phyloP scores from a whole-genome alignment of 2,329 filamentous ascomycete genomes.

The Podosphaera aphanis region DNA sequence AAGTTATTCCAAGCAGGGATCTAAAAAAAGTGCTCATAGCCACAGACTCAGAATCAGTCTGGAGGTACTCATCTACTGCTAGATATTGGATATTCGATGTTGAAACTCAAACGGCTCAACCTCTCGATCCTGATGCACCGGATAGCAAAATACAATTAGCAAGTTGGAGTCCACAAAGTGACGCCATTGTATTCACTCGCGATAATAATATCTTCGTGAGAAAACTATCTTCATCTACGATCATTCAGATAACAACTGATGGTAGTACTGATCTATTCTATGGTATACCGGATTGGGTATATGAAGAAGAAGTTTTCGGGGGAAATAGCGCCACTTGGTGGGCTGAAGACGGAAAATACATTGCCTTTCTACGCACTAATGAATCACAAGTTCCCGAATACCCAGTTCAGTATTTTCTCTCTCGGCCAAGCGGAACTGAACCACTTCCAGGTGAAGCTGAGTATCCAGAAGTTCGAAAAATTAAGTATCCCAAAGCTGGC shows the following conservation, averaged over 20 bases:
- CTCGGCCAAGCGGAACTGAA: constrained; percentile 51
- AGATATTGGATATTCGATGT: constrained; percentile 88
- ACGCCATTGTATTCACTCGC: constrained; percentile 71
- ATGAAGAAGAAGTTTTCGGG: constrained; percentile 61
- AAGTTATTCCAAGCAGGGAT: constrained; percentile 56
- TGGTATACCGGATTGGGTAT: constrained; percentile 93
- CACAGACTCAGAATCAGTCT: constrained; percentile 50
- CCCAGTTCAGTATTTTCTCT: constrained; percentile 80
- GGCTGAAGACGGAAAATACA: constrained; percentile 68
- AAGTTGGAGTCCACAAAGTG: constrained; percentile 67
- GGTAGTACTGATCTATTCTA: constrained; percentile 82
- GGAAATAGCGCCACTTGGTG: constrained; percentile 81
- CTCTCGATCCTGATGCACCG: constrained; percentile 47
- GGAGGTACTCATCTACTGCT: constrained; percentile 73
- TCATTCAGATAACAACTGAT: constrained; percentile 52
- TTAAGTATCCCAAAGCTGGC: constrained; percentile 95
- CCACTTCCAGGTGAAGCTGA: constrained; percentile 52
- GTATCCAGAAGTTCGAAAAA: constrained; percentile 72
- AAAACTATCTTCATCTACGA: constrained; percentile 23
- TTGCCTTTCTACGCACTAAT: constrained; percentile 84
- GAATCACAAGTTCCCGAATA: constrained; percentile 81
- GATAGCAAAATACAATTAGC: constrained; percentile 56
- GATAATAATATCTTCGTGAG: constrained; percentile 81
- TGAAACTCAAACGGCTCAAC: constrained; percentile 48
- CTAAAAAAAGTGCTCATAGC: constrained; percentile 69